phyloP scores from a whole-genome alignment of 345 rosid species.

The Psidium guajava region DNA sequence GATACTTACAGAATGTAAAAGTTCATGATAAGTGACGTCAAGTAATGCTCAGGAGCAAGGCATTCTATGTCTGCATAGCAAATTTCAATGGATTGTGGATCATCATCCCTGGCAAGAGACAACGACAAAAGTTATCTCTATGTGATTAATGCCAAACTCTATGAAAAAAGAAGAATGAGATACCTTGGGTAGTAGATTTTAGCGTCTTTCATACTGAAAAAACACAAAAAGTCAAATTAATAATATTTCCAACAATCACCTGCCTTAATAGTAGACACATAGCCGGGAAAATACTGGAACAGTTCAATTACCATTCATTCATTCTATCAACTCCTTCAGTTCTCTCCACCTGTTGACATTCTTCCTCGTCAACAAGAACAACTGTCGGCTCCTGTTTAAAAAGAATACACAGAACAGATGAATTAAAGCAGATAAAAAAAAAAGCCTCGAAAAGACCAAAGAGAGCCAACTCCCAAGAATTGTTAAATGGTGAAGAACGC shows the following conservation, averaged over 20 bases:
- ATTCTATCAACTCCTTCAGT: conserved; percentile 19
- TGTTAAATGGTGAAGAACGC: neutral
- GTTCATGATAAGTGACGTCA: conserved; percentile 77
- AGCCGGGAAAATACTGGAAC: neutral
- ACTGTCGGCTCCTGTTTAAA: conserved; percentile 33
- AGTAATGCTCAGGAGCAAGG: conserved; percentile 51
- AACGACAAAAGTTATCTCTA: neutral
- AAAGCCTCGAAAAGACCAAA: neutral
- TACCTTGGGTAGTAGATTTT: conserved; percentile 73
- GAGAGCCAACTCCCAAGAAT: neutral
- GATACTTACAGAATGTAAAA: conserved; percentile 62
- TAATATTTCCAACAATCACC: neutral
- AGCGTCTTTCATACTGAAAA: conserved; percentile 42
- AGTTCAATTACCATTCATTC: conserved; percentile 38
- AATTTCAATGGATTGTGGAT: conserved; percentile 53
- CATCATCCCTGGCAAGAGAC: conserved; percentile 55
- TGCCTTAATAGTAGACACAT: neutral
- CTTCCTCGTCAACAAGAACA: conserved; percentile 67
- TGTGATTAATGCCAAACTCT: neutral
- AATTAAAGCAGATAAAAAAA: conserved; percentile 1
- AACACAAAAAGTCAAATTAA: conserved; percentile 3
- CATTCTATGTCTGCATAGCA: conserved; percentile 46
- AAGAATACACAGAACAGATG: neutral
- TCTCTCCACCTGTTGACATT: conserved; percentile 21
- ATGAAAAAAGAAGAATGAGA: neutral